Base-by-base conservation (phyloP, 108 stramenopile species). In the Skeletonema potamos region DNA sequence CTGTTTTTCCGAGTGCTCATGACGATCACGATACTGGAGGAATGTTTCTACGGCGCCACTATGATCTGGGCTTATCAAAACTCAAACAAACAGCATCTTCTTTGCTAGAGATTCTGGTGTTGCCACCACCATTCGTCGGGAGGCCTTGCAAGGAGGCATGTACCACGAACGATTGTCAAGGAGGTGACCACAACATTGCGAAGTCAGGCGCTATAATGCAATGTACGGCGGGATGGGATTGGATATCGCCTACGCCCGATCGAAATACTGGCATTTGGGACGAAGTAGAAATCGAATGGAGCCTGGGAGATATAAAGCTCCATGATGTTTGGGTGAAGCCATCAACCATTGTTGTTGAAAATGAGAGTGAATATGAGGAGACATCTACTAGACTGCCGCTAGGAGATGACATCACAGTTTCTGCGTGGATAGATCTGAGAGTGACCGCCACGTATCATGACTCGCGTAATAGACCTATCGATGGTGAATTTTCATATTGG, bases 151-250 rank as follows among this genome's bases (percentile, higher is more conserved):
- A 29, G 13, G 30, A 54, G 2, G 4, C 34, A 41, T 26, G 24
- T 36, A 37, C 61, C 15, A 62, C 61, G 1, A 37, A 17, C 2
- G 48, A 73, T 27, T 72, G 76, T 27, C 84, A 85, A 63, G 86
- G 86, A 26, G 86, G 84, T 7, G 74, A 84, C 59, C 86, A 87
- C 67, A 37, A 66, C 36, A 18, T 87, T 3, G 84, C 86, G 11
- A 33, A 79, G 59, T 70, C 84, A 29, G 82, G 79, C 10, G 67
- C 79, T 3, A 77, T 79, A 33, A 64, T 75, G 56, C 87, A 87
- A 66, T 87, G 74, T 43, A 66, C 64, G 20, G 70, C 54, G 1
- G 87, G 87, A 8, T 87, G 84, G 84, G 84, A 87, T 77, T 87
- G 86, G 86, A 76, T 79, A 29, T 74, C 70, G 20, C 51, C 68